Evolutionary conservation across 352 stramenopile species (phyloP).

Genomic region (Phytophthora citricola): DNA sequence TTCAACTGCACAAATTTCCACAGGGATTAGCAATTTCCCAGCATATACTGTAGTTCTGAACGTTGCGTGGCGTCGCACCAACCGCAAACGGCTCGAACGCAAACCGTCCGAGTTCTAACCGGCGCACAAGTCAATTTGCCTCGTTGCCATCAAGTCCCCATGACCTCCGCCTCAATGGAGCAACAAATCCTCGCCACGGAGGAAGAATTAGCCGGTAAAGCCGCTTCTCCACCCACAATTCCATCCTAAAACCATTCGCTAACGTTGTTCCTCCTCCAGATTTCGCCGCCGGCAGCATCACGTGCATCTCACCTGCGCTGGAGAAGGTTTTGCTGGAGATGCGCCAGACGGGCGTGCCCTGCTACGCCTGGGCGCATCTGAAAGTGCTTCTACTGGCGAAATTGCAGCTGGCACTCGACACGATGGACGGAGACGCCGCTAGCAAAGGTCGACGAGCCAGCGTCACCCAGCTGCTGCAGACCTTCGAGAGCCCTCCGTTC

Average conservation of each 20-base stretch:
- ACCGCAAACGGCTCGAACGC: not conserved
- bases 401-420: conserved; percentile 63
- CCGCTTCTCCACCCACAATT: not conserved
- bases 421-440: conserved; percentile 58
- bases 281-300: conserved; percentile 58
- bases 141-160: not conserved
- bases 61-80: not conserved
- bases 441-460: conserved; percentile 61
- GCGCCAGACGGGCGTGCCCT: conserved; percentile 65
- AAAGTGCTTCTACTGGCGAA: conserved; percentile 66
- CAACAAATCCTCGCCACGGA: conserved; percentile 74
- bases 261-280: conserved; percentile 24
- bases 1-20: conserved; percentile 2
- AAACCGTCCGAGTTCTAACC: conserved; percentile 9
- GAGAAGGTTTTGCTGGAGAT: conserved; percentile 76
- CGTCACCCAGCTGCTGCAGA: conserved; percentile 64
- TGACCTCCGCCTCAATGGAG: conserved; percentile 34
- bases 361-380: conserved; percentile 79
- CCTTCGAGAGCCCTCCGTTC: conserved; percentile 80
- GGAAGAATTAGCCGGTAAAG: conserved; percentile 67
- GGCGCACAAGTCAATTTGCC: conserved; percentile 17
- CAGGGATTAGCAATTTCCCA: not conserved
- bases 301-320: conserved; percentile 57
- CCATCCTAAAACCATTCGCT: not conserved
- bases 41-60: not conserved